These are phyloP conservation scores for Monascus ruber DNA, from an alignment of 2,329 filamentous ascomycete species.

Conservation along the genomic window DNA sequence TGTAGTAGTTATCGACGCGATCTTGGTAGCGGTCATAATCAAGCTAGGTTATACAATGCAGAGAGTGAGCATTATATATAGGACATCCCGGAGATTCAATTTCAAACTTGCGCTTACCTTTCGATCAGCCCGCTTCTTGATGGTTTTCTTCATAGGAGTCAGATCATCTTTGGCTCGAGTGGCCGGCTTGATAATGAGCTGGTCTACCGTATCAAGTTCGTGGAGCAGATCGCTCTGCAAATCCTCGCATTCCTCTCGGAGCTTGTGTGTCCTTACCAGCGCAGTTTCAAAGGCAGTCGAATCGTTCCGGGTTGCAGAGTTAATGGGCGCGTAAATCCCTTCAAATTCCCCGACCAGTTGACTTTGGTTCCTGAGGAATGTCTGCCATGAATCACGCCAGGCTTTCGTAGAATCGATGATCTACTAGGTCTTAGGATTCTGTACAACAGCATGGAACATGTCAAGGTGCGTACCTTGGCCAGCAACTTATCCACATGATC, in stretches of 20 bases:
- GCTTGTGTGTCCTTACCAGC: constrained; percentile 51
- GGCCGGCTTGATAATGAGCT: constrained; percentile 57
- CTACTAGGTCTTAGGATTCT: constrained; percentile 29
- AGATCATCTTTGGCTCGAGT: constrained; percentile 57
- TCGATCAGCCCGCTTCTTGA: constrained; percentile 76
- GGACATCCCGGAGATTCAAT: not conserved
- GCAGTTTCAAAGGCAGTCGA: constrained; percentile 51
- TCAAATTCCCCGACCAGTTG: constrained; percentile 58
- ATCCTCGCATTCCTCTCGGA: constrained; percentile 59
- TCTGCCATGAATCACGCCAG: constrained; percentile 70
- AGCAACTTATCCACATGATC: constrained; percentile 68
- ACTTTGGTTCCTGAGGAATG: constrained; percentile 58
- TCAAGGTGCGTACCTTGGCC: constrained; percentile 45
- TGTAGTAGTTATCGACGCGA: constrained; percentile 56
- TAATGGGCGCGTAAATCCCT: constrained; percentile 63
- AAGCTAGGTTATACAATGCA: constrained; percentile 32
- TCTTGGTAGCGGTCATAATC: constrained; percentile 71
- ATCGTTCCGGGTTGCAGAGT: constrained; percentile 44
- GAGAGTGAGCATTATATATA: not conserved
- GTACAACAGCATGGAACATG: not conserved
- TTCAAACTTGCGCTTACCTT: constrained; percentile 35
- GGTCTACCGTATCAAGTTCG: constrained; percentile 61
- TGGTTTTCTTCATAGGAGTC: constrained; percentile 64
- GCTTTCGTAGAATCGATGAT: constrained; percentile 63
- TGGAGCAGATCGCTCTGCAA: constrained; percentile 59